Conservation (phyloP, 371 early-diverging fungal genomes). For the Amoeboaphelidium protococcarum region DNA sequence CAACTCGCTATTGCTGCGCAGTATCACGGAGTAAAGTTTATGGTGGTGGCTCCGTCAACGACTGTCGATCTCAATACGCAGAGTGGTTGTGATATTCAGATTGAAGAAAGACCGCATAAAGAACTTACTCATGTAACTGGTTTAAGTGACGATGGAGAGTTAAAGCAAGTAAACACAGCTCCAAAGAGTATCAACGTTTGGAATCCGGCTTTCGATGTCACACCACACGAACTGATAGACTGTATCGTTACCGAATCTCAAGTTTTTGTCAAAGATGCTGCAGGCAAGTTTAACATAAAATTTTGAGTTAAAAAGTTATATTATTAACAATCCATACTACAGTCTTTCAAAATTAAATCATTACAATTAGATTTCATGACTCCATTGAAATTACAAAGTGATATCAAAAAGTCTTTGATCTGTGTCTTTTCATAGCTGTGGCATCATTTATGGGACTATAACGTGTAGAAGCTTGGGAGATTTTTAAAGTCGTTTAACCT, state of each 20-base stretch:
- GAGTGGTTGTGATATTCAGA: slow-evolving; percentile 43
- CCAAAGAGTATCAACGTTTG: slow-evolving; percentile 59
- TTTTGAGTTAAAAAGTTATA: no score
- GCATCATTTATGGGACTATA: no score
- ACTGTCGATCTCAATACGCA: slow-evolving; percentile 52
- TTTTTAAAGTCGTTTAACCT: no score
- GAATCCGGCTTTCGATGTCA: slow-evolving; percentile 85
- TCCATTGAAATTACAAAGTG: no score
- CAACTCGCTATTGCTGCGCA: slow-evolving; percentile 72
- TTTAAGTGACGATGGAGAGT: slow-evolving; percentile 13
- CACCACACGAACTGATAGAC: slow-evolving; percentile 56
- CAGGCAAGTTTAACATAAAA: no score
- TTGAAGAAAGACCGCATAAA: slow-evolving; percentile 51
- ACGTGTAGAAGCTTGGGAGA: no score
- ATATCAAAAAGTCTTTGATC: no score
- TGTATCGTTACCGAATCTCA: slow-evolving; percentile 84
- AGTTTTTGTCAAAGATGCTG: slow-evolving; percentile 32
- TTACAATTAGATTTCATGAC: no score
- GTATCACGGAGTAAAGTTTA: slow-evolving; percentile 55
- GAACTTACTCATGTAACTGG: slow-evolving; percentile 54
- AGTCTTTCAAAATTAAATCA: no score
- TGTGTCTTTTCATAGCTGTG: no score
- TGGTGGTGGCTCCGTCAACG: slow-evolving; percentile 83
- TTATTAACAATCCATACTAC: no score
- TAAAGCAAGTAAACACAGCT: slow-evolving; percentile 38